phyloP scores from a whole-genome alignment of 75 land plant species.

The Picea sitchensis region DNA sequence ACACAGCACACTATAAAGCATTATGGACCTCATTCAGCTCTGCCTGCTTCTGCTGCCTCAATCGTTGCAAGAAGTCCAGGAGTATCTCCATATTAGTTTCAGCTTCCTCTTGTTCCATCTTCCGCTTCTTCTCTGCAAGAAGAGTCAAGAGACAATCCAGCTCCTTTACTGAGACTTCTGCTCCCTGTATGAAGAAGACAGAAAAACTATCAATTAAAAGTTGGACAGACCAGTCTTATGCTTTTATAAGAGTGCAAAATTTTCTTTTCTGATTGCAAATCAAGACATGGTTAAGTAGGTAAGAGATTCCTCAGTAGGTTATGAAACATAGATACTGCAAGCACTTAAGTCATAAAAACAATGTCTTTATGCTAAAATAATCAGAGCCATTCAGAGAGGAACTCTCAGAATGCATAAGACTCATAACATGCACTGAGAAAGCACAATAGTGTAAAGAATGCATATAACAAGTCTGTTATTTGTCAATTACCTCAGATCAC shows the following conservation, averaged over 20 bases:
- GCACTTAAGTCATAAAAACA: not conserved
- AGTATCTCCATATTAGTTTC: slow-evolving; percentile 94
- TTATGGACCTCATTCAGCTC: slow-evolving; percentile 81
- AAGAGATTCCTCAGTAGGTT: no score
- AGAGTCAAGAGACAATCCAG: slow-evolving; percentile 68
- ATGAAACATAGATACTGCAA: not conserved
- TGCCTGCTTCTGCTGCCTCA: slow-evolving; percentile 80
- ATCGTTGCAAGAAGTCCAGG: slow-evolving; percentile 71
- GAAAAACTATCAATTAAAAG: not conserved
- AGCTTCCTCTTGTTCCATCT: slow-evolving; percentile 98
- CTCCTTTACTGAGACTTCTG: slow-evolving; percentile 92
- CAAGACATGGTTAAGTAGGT: no score
- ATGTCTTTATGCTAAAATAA: not conserved
- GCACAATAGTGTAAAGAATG: not conserved
- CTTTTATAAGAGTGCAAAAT: not conserved
- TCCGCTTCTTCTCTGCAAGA: slow-evolving; percentile 84
- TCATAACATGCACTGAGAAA: not conserved
- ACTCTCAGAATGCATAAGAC: not conserved
- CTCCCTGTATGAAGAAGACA: slow-evolving; percentile 65
- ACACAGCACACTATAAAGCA: not conserved
- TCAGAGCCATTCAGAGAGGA: not conserved
- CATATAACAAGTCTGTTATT: not conserved
- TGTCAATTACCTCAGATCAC: not conserved
- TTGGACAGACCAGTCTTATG: not conserved
- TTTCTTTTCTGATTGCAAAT: not conserved